Evolutionary conservation across 805 yeast species (phyloP), one percentile per base, ranked within the genome.

Genomic region (Suhomyces canberraensis): DNA sequence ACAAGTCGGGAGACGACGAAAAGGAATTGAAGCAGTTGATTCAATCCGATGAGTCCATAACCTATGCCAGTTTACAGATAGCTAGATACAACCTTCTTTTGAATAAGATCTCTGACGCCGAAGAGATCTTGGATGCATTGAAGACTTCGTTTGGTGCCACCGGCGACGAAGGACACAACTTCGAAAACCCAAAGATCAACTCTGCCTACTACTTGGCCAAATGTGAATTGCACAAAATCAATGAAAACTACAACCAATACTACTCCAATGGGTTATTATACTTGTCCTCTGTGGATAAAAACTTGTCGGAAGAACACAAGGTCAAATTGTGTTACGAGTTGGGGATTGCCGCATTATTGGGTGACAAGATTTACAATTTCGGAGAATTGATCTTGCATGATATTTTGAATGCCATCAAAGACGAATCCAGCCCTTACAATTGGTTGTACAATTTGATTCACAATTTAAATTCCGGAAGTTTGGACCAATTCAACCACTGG

Each of bases 341-440:
- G 48, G 75, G 91, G 41, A 71, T 88, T 31, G 81, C 95, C 21
- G 98, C 97, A 0, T 67, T 93, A 41, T 71, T 91, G 50, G 98
- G 97, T 33, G 95, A 89, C 55, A 81, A 78, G 52, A 86, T 91
- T 50, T 93, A 88, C 70, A 93, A 91, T 66, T 93, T 93, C 61
- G 98, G 98, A 35, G 98, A 93, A 64, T 75, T 93, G 45, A 74
- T 93, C 42, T 79, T 89, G 58, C 98, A 91, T 61, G 95, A 93
- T 29, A 79, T 91, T 31, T 75, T 89, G 60, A 56, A 66, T 28
- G 60, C 69, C 26, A 71, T 84, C 28, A 46, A 58, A 15, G 51
- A 47, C 17, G 64, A 65, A 18, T 71, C 66, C 35, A 60, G 76
- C 27, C 66, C 67, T 30, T 76, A 76, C 58, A 60, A 65, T 25